phyloP scores from a whole-genome alignment of 2,329 filamentous ascomycete genomes.

The Fusarium camptoceras region DNA sequence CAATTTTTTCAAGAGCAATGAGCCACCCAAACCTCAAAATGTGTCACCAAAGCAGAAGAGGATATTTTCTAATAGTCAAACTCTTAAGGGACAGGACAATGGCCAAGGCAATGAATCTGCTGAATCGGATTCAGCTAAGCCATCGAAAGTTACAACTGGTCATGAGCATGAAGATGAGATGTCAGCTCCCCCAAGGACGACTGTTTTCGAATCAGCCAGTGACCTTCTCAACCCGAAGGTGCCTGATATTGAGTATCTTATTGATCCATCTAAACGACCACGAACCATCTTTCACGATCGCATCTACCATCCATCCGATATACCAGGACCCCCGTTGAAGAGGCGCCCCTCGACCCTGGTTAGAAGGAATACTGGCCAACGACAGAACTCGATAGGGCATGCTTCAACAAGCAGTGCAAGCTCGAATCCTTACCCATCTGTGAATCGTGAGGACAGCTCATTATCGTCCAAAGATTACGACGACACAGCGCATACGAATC shows the following conservation, averaged over 20 bases:
- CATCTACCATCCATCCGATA: constrained; percentile 92
- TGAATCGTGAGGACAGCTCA: constrained; percentile 58
- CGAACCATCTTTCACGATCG: constrained; percentile 97
- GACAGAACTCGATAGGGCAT: constrained; percentile 41
- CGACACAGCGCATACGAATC: constrained; percentile 61
- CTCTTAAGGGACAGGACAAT: constrained; percentile 56
- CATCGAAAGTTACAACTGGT: constrained; percentile 61
- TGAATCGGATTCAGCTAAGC: constrained; percentile 24
- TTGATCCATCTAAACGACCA: constrained; percentile 83
- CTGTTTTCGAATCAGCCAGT: constrained; percentile 93
- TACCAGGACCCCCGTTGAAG: constrained; percentile 81
- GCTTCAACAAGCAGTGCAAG: constrained; percentile 44
- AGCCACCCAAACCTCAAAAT: constrained; percentile 61
- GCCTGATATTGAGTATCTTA: constrained; percentile 82
- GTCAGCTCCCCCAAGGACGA: constrained; percentile 85
- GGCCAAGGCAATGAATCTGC: constrained; percentile 11
- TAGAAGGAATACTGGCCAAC: constrained; percentile 48
- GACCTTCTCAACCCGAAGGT: constrained; percentile 92
- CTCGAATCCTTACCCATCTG: constrained; percentile 51
- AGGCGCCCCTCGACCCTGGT: constrained; percentile 58
- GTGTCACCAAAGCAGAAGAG: constrained; percentile 71
- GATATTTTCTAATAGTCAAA: constrained; percentile 84
- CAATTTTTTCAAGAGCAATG: constrained; percentile 76
- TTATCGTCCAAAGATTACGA: constrained; percentile 64
- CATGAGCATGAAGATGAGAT: constrained; percentile 62